Percentiles rank a stretch among this genome's conserved stretches.
Evolutionary conservation across 257 asterid genomes (phyloP).

Genomic region (Avicennia marina): DNA sequence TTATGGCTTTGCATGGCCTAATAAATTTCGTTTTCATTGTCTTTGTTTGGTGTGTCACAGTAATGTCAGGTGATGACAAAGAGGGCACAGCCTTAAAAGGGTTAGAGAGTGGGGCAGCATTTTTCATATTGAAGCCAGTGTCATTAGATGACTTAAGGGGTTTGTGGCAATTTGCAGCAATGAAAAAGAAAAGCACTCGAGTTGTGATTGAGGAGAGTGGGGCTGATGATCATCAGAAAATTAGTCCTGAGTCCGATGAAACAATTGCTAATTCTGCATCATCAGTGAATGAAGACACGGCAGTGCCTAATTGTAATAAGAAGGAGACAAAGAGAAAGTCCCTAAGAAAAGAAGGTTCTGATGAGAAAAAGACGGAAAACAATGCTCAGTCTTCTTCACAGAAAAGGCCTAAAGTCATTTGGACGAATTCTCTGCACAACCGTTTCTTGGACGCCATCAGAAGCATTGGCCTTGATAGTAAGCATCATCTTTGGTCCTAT

Average conservation of each 20-base stretch:
- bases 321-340: slow-evolving; percentile 22
- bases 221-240: background rate
- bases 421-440: slow-evolving; percentile 54
- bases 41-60: slow-evolving; percentile 21
- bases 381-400: slow-evolving; percentile 5
- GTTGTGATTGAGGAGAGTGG: slow-evolving; percentile 15
- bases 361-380: slow-evolving; percentile 16
- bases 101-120: slow-evolving; percentile 38
- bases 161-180: slow-evolving; percentile 45
- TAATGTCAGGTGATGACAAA: slow-evolving; percentile 47
- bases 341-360: slow-evolving; percentile 13
- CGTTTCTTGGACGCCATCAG: slow-evolving; percentile 54
- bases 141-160: slow-evolving; percentile 34
- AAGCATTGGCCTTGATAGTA: slow-evolving; percentile 51
- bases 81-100: slow-evolving; percentile 27
- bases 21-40: background rate
- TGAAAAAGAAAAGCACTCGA: slow-evolving; percentile 14
- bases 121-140: slow-evolving; percentile 44
- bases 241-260: background rate
- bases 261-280: slow-evolving; percentile 4
- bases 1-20: too few species aligned
- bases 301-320: background rate
- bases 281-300: slow-evolving; percentile 1
- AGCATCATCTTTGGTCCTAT: slow-evolving; percentile 9
- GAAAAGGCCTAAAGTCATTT: slow-evolving; percentile 37